Conservation (phyloP, 2,329 filamentous ascomycete genomes). For the Phialophora chinensis region DNA sequence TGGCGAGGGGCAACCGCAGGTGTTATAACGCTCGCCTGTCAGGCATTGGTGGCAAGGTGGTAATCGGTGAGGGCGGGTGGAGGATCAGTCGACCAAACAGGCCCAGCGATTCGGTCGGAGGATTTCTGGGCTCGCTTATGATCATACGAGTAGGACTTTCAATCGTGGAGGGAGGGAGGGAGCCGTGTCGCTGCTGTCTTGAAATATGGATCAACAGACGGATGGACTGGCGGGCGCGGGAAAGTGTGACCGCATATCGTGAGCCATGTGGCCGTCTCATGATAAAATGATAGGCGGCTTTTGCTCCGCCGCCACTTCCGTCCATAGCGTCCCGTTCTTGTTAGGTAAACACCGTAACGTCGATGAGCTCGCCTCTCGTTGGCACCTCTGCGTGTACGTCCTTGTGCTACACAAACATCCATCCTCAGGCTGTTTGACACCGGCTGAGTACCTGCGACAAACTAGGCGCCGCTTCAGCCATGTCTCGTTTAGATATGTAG, state of each 20-base stretch:
- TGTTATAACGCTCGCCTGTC: conserved; percentile 5
- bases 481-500: background rate
- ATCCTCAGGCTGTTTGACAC: conserved; percentile 12
- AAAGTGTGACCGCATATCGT: conserved; percentile 14
- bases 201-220: background rate
- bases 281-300: conserved; percentile 17
- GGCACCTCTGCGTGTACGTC: background rate
- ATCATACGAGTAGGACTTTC: background rate
- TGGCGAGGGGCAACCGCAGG: background rate
- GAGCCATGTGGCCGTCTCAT: conserved; percentile 14
- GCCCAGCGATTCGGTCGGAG: conserved; percentile 5
- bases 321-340: conserved; percentile 8
- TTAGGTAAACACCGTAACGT: conserved; percentile 14
- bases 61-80: background rate
- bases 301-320: background rate
- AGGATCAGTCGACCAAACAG: conserved; percentile 6
- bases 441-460: background rate
- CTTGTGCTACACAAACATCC: background rate
- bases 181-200: background rate
- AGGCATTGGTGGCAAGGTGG: background rate
- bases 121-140: background rate
- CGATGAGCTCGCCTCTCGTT: background rate
- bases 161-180: background rate
- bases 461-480: background rate
- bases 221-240: background rate